Base-by-base conservation (phyloP, 2,329 filamentous ascomycete genomes). In the Cordyceps fumosorosea region DNA sequence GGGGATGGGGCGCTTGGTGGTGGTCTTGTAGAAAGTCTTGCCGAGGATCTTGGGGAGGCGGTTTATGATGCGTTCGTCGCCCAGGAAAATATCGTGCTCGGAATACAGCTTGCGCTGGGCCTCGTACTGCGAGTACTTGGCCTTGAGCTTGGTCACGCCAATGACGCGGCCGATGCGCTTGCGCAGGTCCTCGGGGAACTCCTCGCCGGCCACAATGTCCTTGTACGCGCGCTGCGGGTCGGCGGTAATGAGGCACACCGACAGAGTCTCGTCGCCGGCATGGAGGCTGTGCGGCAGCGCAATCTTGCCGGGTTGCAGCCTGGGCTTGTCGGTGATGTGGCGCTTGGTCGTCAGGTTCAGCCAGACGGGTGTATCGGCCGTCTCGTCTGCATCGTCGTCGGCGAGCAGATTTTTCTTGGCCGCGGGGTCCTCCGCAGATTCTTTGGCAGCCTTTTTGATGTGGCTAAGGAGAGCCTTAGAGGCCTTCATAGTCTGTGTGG, bases 71-170 rank as follows among this genome's bases (percentile, higher is more conserved):
- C 95, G 84, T 71, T 96, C 90, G 74, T 99, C 95, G 58, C 90
- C 93, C 62, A 99, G 82, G 79, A 99, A 98, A 62, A 98, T 79
- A 73, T 98, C 95, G 75, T 97, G 91, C 75, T 96, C 91, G 51
- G 86, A 80, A 65, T 89, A 84, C 42, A 99, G 84, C 75, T 95
- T 91, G 66, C 95, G 84, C 75, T 90, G 87, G 59, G 86, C 86
- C 79, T 99, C 95, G 76, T 91, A 99, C 64, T 89, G 85, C 80
- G 89, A 88, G 82, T 89, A 97, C 79, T 95, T 93, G 68, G 88
- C 83, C 71, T 79, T 78, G 65, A 99, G 81, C 76, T 98, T 96
- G 69, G 83, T 82, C 67, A 93, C 79, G 69, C 92, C 91, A 69
- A 98, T 88, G 52, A 99, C 84, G 66, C 87, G 84, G 57, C 85